A percentile compares a stretch with the other conserved stretches of the same genome.
Evolutionary conservation across 1,284 basidiomycete genomes (phyloP).

Genomic region (Malassezia japonica): DNA sequence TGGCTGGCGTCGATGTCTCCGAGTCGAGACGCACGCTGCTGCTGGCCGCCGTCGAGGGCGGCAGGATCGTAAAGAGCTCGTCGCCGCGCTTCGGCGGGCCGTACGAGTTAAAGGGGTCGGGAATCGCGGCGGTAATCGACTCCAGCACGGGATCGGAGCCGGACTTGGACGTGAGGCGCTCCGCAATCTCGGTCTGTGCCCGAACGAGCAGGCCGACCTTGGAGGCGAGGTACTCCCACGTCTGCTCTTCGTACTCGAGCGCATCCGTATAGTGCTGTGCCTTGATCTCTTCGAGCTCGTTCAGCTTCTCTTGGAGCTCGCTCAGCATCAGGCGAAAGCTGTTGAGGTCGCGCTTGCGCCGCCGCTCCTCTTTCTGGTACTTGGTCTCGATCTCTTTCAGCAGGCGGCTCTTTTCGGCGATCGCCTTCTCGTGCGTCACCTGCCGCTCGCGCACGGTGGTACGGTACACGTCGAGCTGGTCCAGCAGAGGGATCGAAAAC

Average conservation of each 20-base stretch:
- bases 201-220: slow-evolving; percentile 40
- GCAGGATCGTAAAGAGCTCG: slow-evolving; percentile 74
- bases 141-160: slow-evolving; percentile 75
- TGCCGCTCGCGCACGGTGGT: slow-evolving; percentile 56
- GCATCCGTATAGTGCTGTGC: slow-evolving; percentile 72
- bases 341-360: slow-evolving; percentile 58
- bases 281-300: slow-evolving; percentile 72
- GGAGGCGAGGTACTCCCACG: slow-evolving; percentile 75
- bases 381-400: slow-evolving; percentile 81
- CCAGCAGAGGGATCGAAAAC: slow-evolving; percentile 76
- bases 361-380: slow-evolving; percentile 62
- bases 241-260: slow-evolving; percentile 80
- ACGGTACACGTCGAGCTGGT: slow-evolving; percentile 72
- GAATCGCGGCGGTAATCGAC: slow-evolving; percentile 74
- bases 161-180: slow-evolving; percentile 77
- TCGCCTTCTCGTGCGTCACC: slow-evolving; percentile 36
- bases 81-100: slow-evolving; percentile 76
- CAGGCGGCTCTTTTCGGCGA: slow-evolving; percentile 66
- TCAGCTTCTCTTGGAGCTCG: slow-evolving; percentile 76
- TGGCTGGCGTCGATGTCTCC: too few species aligned
- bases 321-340: slow-evolving; percentile 36
- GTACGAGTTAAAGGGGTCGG: slow-evolving; percentile 86
- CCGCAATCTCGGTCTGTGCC: slow-evolving; percentile 49
- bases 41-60: slow-evolving; percentile 9
- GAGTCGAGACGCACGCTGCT: neutral